A percentile compares a stretch with the other conserved stretches of the same genome.
These are phyloP conservation scores for Anthoceros angustus DNA, from an alignment of 225 moss, liverwort and hornwort genomes.

Conservation along the genomic window DNA sequence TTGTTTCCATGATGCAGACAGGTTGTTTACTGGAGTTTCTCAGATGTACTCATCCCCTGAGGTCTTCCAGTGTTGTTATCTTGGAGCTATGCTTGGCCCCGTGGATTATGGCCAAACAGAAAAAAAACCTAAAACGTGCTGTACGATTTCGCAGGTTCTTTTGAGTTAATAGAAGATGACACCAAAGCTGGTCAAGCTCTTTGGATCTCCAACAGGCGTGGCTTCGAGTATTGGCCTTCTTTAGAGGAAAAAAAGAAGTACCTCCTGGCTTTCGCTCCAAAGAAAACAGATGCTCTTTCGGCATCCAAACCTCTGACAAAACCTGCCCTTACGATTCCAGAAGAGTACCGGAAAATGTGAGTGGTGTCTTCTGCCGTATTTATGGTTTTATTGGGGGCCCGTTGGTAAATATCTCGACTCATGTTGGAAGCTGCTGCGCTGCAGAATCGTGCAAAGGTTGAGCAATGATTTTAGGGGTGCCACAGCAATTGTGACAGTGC, in stretches of 20 bases:
- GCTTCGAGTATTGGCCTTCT: slow-evolving; percentile 33
- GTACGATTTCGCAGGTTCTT: slow-evolving; percentile 16
- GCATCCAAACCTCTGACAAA: slow-evolving; percentile 11
- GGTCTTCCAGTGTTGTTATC: too few species aligned
- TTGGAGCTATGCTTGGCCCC: too few species aligned
- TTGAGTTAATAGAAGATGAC: slow-evolving; percentile 36
- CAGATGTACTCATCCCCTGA: too few species aligned
- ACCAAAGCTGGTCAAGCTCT: slow-evolving; percentile 37
- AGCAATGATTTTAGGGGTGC: slow-evolving; percentile 67
- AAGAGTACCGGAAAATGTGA: slow-evolving; percentile 64
- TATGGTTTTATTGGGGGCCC: not conserved
- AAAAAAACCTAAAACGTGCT: too few species aligned
- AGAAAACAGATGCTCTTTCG: slow-evolving; percentile 15
- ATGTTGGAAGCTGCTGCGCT: not conserved
- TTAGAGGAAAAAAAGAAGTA: slow-evolving; percentile 28
- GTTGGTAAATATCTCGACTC: not conserved
- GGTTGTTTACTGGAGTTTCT: not conserved
- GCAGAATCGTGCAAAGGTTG: slow-evolving; percentile 70
- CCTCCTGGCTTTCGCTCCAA: slow-evolving; percentile 12
- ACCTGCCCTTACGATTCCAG: slow-evolving; percentile 21
- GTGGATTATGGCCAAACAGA: too few species aligned
- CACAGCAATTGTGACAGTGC: slow-evolving; percentile 48
- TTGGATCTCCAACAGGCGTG: slow-evolving; percentile 27
- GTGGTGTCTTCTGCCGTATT: slow-evolving; percentile 7
- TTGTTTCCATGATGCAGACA: not conserved